Conservation (phyloP, 2,329 filamentous ascomycete genomes). For the Fusarium anthophilum region DNA sequence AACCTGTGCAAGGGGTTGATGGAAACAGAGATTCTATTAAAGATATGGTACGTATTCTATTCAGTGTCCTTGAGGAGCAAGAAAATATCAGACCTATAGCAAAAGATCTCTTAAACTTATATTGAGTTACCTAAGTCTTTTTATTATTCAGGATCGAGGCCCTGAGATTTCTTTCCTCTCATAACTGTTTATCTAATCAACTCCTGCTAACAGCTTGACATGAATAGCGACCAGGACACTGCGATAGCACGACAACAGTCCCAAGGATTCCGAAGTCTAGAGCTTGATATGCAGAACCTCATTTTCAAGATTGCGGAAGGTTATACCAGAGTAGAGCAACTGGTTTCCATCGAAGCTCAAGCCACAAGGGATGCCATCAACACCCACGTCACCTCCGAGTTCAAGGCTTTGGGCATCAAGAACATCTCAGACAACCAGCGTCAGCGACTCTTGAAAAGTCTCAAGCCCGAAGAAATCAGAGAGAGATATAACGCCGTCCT, state of each 20-base stretch:
- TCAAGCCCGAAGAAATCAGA: not conserved
- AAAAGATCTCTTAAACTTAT: not conserved
- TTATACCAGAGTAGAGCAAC: rapidly evolving
- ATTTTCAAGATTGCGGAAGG: not conserved
- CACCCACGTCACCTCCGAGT: not conserved
- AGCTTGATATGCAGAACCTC: not conserved
- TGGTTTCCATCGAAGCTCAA: not conserved
- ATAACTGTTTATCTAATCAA: not conserved
- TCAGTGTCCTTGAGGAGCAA: no score
- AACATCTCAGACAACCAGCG: not conserved
- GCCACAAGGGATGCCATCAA: not conserved
- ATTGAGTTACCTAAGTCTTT: rapidly evolving
- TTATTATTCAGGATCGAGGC: rapidly evolving
- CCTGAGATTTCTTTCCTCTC: not conserved
- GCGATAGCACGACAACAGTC: not conserved
- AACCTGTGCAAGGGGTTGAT: not conserved
- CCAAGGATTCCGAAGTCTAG: not conserved
- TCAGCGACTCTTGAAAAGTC: not conserved
- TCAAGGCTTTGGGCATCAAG: rapidly evolving
- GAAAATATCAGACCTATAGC: no score
- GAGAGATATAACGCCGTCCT: not conserved
- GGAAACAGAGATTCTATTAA: not conserved
- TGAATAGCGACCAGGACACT: not conserved
- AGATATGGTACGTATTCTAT: not conserved
- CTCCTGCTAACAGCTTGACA: rapidly evolving